Evolutionary conservation across 108 stramenopile genomes (phyloP).

Genomic region (Conticribra weissflogii): DNA sequence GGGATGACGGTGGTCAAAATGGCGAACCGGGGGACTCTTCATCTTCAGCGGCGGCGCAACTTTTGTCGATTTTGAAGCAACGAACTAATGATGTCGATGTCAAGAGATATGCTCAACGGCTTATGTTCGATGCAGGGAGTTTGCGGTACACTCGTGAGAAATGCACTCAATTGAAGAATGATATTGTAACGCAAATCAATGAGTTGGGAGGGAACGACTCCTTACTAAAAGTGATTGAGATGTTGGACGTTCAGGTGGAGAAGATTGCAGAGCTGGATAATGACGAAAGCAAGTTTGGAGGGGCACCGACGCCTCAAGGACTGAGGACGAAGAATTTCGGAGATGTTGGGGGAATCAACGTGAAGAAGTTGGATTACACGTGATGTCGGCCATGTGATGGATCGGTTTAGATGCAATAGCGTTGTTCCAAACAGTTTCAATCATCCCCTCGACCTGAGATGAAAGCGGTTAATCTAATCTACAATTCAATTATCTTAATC

Average conservation of each 20-base stretch:
- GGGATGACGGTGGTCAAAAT: conserved; percentile 15
- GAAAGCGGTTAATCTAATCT: no score
- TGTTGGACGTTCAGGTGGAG: conserved; percentile 79
- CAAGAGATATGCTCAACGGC: conserved; percentile 83
- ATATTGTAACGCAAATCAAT: conserved; percentile 64
- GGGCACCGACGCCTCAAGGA: not conserved
- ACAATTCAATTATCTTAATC: no score
- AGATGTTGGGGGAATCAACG: not conserved
- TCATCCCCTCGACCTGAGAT: no score
- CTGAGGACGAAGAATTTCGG: not conserved
- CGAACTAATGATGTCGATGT: conserved; percentile 91
- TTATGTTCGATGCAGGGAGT: conserved; percentile 79
- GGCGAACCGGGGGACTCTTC: not conserved
- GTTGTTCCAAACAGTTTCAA: no score
- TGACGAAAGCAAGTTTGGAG: not conserved
- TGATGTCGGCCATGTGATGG: not conserved
- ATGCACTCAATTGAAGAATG: conserved; percentile 60
- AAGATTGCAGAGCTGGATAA: conserved; percentile 41
- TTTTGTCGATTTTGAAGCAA: conserved; percentile 92
- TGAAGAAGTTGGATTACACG: not conserved
- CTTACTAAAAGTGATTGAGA: conserved; percentile 62
- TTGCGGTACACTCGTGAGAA: conserved; percentile 74
- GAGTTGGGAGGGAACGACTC: conserved; percentile 79
- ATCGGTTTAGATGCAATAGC: no score
- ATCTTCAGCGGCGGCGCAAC: conserved; percentile 50